Evolutionary conservation across 1,284 basidiomycete species (phyloP).

Genomic region (Cryptococcus sp.): DNA sequence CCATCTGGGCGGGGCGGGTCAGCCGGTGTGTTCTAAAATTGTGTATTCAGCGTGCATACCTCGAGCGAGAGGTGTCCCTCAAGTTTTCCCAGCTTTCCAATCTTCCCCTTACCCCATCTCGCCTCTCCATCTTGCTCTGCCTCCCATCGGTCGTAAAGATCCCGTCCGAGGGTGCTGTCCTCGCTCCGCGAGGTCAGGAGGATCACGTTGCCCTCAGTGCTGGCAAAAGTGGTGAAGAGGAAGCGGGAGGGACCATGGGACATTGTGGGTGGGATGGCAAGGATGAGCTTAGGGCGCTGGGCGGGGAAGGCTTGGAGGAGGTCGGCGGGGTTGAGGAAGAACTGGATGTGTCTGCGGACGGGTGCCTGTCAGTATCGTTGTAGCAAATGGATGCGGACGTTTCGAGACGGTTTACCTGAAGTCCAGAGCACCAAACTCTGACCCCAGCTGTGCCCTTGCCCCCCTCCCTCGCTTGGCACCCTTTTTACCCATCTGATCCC

Average conservation of each 20-base stretch:
- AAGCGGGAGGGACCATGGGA: constrained; percentile 87
- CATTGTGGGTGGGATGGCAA: constrained; percentile 86
- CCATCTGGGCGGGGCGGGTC: constrained; percentile 58
- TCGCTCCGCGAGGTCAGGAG: constrained; percentile 75
- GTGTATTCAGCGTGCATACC: too few species aligned
- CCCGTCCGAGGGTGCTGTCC: constrained; percentile 71
- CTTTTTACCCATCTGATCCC: constrained; percentile 50
- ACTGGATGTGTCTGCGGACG: constrained; percentile 71
- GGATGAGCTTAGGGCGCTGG: constrained; percentile 83
- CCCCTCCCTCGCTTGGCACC: constrained; percentile 58
- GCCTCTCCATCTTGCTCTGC: constrained; percentile 67
- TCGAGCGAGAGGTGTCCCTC: constrained; percentile 64
- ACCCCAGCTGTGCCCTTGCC: constrained; percentile 22
- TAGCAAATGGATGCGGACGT: not conserved
- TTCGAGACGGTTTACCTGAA: constrained; percentile 39
- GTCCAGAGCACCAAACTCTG: constrained; percentile 46
- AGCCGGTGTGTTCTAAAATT: too few species aligned
- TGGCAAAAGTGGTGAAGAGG: constrained; percentile 79
- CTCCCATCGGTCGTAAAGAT: constrained; percentile 85
- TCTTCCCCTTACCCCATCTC: constrained; percentile 72
- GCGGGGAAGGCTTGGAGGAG: constrained; percentile 77
- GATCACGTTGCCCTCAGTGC: constrained; percentile 75
- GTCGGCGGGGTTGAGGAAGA: constrained; percentile 77
- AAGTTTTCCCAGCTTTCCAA: constrained; percentile 77
- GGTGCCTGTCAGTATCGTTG: constrained; percentile 1